Evolutionary conservation across 495 filamentous ascomycete species (phyloP).

Genomic region (Aspergillus asperescens): DNA sequence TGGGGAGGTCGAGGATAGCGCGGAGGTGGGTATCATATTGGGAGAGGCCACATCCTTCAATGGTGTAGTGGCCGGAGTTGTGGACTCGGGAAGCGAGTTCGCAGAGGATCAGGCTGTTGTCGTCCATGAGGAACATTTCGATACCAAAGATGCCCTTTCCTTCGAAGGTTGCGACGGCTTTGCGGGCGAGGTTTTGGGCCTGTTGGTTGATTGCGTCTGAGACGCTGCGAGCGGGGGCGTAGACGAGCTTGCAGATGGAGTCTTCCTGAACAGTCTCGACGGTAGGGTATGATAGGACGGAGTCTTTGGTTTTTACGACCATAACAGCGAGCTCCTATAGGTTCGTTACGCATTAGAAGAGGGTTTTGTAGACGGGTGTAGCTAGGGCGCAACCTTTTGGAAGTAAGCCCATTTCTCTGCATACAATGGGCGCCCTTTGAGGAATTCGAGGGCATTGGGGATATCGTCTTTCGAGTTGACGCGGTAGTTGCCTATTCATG

Average conservation of each 20-base stretch:
- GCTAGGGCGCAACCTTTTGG: conserved; percentile 46
- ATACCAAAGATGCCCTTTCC: conserved; percentile 94
- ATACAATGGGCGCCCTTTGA: conserved; percentile 71
- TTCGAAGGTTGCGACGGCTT: conserved; percentile 71
- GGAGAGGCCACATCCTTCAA: conserved; percentile 84
- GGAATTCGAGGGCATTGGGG: conserved; percentile 56
- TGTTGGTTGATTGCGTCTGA: conserved; percentile 51
- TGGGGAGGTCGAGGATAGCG: conserved; percentile 74
- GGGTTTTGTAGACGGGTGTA: not conserved
- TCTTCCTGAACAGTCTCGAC: conserved; percentile 95
- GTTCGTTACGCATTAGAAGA: not conserved
- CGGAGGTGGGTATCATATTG: conserved; percentile 89
- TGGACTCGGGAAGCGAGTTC: conserved; percentile 95
- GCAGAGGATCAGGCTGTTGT: conserved; percentile 72
- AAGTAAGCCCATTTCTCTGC: conserved; percentile 90
- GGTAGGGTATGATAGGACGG: conserved; percentile 72
- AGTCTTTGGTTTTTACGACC: conserved; percentile 85
- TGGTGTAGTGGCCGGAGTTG: conserved; percentile 96
- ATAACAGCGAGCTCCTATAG: conserved; percentile 78
- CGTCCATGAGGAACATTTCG: conserved; percentile 88
- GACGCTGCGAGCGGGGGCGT: conserved; percentile 75
- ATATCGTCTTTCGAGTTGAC: conserved; percentile 66
- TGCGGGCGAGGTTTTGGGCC: conserved; percentile 72
- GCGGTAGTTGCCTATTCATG: conserved; percentile 62
- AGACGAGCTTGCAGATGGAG: conserved; percentile 91